Evolutionary conservation across 2,329 filamentous ascomycete genomes (phyloP), one percentile per base, ranked within the genome.

Genomic region (Aspergillus brasiliensis): DNA sequence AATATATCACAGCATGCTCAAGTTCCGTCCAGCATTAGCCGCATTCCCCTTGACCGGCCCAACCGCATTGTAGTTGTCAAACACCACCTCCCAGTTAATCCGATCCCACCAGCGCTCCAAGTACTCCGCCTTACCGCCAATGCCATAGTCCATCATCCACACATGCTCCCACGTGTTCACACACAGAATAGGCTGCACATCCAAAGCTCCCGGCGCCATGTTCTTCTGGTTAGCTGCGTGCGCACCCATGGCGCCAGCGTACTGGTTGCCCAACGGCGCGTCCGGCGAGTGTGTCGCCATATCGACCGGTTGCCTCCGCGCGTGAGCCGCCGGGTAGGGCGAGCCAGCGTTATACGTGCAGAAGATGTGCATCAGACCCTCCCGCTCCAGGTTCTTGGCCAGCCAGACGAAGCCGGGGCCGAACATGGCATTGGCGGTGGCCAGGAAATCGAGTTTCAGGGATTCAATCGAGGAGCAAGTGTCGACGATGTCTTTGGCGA

Each of bases 331-430:
- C 3, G 91, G 86, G 77, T 94, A 95, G 4, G 95, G 95, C 7
- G 90, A 91, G 59, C 95, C 95, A 59, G 94, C 93, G 62, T 93
- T 86, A 82, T 98, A 99, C 59, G 95, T 99, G 69, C 87, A 84
- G 60, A 99, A 83, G 71, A 99, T 85, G 70, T 88, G 87, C 70
- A 81, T 76, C 56, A 78, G 83, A 31, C 80, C 77, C 23, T 81
- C 72, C 58, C 75, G 73, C 56, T 79, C 78, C 19, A 75, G 71
- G 65, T 74, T 73, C 77, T 86, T 86, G 71, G 97, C 91, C 62
- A 99, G 88, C 95, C 95, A 99, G 73, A 98, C 90, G 79, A 96
- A 98, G 65, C 95, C 95, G 0, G 94, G 93, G 57, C 94, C 95
- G 80, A 99, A 98, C 92, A 98, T 97, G 80, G 88, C 85, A 67